Conservation (phyloP, 2,329 filamentous ascomycete species). For the Cyclaneusma minus region DNA sequence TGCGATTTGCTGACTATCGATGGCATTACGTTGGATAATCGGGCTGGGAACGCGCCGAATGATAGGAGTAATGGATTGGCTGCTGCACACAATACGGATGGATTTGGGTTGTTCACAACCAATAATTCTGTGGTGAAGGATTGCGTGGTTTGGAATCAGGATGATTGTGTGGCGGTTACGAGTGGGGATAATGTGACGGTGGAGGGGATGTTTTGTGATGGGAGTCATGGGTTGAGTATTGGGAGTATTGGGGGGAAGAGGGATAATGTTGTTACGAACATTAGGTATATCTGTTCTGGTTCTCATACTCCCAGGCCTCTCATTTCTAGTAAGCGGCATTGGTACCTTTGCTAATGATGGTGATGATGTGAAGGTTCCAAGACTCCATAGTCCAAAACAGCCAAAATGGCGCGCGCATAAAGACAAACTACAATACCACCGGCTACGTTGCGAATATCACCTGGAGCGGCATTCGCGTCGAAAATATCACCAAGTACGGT, state of each 20-base stretch:
- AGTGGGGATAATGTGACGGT: constrained; percentile 18
- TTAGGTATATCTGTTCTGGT: constrained; percentile 11
- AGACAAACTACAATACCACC: constrained; percentile 23
- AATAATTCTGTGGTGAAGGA: constrained; percentile 15
- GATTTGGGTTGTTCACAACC: constrained; percentile 19
- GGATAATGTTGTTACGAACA: constrained; percentile 20
- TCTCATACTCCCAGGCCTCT: neutral
- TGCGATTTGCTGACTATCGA: constrained; percentile 19
- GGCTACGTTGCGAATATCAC: constrained; percentile 24
- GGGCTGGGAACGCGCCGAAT: constrained; percentile 21
- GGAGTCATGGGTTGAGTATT: constrained; percentile 18
- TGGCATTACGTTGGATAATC: constrained; percentile 23
- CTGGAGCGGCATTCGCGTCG: constrained; percentile 29
- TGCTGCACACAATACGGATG: constrained; percentile 23
- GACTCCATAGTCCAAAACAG: constrained; percentile 15
- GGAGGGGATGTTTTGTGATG: constrained; percentile 14
- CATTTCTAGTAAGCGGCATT: neutral
- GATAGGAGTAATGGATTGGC: constrained; percentile 18
- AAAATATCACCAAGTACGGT: constrained; percentile 29
- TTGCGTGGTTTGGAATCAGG: constrained; percentile 16
- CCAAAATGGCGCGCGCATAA: constrained; percentile 22
- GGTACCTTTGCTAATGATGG: neutral
- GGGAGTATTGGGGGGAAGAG: constrained; percentile 19
- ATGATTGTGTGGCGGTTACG: constrained; percentile 18
- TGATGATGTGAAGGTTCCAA: constrained; percentile 11